Percentiles rank a stretch among this genome's conserved stretches.
Conservation (phyloP, 2,329 filamentous ascomycete genomes). For the Fusarium annulatum region DNA sequence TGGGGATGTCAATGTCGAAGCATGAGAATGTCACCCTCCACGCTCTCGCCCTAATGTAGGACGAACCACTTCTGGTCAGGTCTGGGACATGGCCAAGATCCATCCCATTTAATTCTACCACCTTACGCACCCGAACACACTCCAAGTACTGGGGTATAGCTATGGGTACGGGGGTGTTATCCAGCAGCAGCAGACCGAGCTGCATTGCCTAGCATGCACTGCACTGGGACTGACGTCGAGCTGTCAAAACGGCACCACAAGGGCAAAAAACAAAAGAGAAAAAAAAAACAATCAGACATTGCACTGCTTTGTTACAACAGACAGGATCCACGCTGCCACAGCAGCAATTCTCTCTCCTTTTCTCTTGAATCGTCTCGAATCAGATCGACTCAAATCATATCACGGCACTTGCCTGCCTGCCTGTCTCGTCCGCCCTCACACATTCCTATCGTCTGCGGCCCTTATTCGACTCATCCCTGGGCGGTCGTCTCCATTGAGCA, state of each 20-base stretch:
- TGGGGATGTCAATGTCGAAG: slow-evolving; percentile 40
- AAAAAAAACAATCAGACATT: background rate
- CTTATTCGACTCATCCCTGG: slow-evolving; percentile 16
- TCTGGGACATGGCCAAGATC: slow-evolving; percentile 44
- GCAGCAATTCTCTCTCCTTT: slow-evolving; percentile 21
- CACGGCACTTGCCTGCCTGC: slow-evolving; percentile 23
- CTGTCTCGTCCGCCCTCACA: slow-evolving; percentile 19
- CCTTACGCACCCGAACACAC: slow-evolving; percentile 29
- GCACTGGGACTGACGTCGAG: slow-evolving; percentile 20
- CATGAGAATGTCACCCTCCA: slow-evolving; percentile 47
- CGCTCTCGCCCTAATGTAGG: slow-evolving; percentile 49
- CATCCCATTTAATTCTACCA: slow-evolving; percentile 43
- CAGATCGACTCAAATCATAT: slow-evolving; percentile 22
- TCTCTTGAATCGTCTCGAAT: slow-evolving; percentile 25
- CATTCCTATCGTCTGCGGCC: slow-evolving; percentile 14
- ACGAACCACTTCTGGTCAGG: slow-evolving; percentile 47
- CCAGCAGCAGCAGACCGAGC: background rate
- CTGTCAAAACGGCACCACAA: slow-evolving; percentile 23
- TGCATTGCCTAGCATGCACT: background rate
- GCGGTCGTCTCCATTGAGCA: slow-evolving; percentile 19
- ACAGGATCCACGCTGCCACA: slow-evolving; percentile 36
- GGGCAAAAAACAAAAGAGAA: background rate
- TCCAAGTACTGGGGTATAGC: slow-evolving; percentile 9
- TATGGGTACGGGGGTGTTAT: slow-evolving; percentile 15
- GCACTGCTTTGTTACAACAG: slow-evolving; percentile 27